Conservation (phyloP, 345 rosid genomes). For the Populus simonii region DNA sequence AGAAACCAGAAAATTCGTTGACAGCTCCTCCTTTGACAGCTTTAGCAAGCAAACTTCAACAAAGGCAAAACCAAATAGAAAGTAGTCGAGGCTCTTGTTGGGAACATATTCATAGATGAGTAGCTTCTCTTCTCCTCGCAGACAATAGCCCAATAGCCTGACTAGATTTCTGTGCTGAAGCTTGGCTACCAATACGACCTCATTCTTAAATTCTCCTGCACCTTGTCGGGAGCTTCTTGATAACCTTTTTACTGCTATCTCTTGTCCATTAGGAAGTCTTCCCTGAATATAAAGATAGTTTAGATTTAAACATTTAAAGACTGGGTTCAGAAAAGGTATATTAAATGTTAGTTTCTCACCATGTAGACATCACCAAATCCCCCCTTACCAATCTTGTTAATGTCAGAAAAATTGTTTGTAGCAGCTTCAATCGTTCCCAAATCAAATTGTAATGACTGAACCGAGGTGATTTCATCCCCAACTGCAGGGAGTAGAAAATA, state of each 20-base stretch:
- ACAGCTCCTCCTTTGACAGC: too few relatives aligned
- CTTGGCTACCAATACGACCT: slow-evolving; percentile 10
- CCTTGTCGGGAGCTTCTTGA: slow-evolving; percentile 8
- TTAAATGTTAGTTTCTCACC: slow-evolving; percentile 7
- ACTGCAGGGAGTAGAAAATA: too few relatives aligned
- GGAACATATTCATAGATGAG: neutral
- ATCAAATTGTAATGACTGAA: neutral
- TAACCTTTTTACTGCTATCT: slow-evolving; percentile 8
- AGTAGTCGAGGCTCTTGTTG: slow-evolving; percentile 6
- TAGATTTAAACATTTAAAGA: too few relatives aligned
- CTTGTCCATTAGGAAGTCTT: neutral
- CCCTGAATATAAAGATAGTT: neutral
- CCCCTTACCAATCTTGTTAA: slow-evolving; percentile 43
- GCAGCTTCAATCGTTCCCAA: neutral
- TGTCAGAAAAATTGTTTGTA: slow-evolving; percentile 25
- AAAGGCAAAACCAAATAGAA: neutral
- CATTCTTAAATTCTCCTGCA: slow-evolving; percentile 10
- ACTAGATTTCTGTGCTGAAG: slow-evolving; percentile 3
- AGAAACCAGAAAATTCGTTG: too few relatives aligned
- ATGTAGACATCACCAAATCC: slow-evolving; percentile 48
- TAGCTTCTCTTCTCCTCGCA: neutral
- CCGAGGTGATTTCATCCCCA: neutral
- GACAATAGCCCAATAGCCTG: neutral
- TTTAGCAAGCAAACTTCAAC: too few relatives aligned
- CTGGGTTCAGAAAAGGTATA: too few relatives aligned